phyloP scores from a whole-genome alignment of 2,329 filamentous ascomycete genomes.

The Fusarium begoniae region DNA sequence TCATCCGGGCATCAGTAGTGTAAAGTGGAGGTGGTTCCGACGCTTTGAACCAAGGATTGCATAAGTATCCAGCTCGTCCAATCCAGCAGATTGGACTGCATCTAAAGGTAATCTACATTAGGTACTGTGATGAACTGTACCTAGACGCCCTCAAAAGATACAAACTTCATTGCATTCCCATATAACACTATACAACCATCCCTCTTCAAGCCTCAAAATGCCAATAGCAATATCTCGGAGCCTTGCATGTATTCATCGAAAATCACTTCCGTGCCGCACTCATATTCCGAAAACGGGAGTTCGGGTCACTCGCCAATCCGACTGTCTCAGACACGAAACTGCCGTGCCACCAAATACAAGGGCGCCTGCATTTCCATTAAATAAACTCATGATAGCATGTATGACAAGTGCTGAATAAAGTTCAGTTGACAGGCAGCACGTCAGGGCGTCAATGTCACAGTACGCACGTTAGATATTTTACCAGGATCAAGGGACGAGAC shows the following conservation, averaged over 20 bases:
- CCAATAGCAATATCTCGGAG: neutral
- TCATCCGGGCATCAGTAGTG: neutral
- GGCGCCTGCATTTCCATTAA: neutral
- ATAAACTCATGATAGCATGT: neutral
- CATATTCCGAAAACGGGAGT: neutral
- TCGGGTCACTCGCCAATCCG: neutral
- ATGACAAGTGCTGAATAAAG: neutral
- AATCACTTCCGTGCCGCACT: neutral
- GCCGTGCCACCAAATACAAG: neutral
- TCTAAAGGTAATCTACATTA: neutral
- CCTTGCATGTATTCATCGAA: neutral
- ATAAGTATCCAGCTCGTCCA: neutral
- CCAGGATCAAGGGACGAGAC: conserved; percentile 1
- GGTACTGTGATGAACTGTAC: neutral
- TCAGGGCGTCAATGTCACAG: neutral
- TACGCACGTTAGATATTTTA: neutral
- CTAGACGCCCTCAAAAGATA: neutral
- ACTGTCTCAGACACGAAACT: neutral
- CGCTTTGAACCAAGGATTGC: neutral
- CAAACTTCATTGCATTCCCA: neutral
- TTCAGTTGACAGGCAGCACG: neutral
- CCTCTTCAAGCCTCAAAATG: neutral
- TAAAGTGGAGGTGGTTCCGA: neutral
- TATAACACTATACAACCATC: no score
- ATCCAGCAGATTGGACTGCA: neutral